Percentiles rank a stretch among this genome's conserved stretches.
Evolutionary conservation across 2,329 filamentous ascomycete species (phyloP).

Genomic region (Aspergillus amoenus): DNA sequence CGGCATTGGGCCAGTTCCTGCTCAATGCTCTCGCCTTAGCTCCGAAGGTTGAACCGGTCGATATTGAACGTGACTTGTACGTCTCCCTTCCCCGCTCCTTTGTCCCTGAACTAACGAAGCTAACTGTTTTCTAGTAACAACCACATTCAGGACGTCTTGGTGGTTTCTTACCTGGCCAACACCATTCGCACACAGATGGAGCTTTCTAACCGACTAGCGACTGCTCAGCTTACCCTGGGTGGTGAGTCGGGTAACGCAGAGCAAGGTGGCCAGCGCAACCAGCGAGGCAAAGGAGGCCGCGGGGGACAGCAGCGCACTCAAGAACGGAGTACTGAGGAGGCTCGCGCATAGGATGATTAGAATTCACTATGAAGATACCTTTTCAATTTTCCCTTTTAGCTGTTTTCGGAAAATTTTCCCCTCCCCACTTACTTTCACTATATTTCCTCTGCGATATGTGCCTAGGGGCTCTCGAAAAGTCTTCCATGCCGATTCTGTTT

Average conservation of each 20-base stretch:
- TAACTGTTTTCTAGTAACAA: slow-evolving; percentile 68
- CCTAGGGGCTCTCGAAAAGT: slow-evolving; percentile 16
- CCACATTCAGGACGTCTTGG: slow-evolving; percentile 97
- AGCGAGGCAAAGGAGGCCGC: slow-evolving; percentile 43
- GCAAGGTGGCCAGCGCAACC: slow-evolving; percentile 36
- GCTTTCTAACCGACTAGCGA: slow-evolving; percentile 89
- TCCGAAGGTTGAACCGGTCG: slow-evolving; percentile 86
- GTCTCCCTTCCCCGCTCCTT: slow-evolving; percentile 28
- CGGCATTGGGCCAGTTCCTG: slow-evolving; percentile 88
- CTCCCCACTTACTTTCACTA: slow-evolving; percentile 15
- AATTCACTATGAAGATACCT: slow-evolving; percentile 23
- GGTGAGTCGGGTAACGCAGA: slow-evolving; percentile 42
- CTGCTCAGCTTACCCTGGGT: slow-evolving; percentile 64
- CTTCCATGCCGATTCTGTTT: slow-evolving; percentile 10
- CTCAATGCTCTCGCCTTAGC: slow-evolving; percentile 90
- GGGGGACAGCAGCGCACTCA: slow-evolving; percentile 40
- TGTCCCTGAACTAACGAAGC: not conserved
- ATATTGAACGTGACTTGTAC: slow-evolving; percentile 92
- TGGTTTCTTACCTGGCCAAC: slow-evolving; percentile 97
- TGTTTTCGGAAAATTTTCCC: slow-evolving; percentile 21
- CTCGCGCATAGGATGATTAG: slow-evolving; percentile 32
- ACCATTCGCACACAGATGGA: slow-evolving; percentile 99
- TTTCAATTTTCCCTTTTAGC: slow-evolving; percentile 14
- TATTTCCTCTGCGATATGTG: slow-evolving; percentile 16
- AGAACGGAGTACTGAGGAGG: slow-evolving; percentile 38